Conservation (phyloP, 495 filamentous ascomycete genomes). For the Podospora comata region DNA sequence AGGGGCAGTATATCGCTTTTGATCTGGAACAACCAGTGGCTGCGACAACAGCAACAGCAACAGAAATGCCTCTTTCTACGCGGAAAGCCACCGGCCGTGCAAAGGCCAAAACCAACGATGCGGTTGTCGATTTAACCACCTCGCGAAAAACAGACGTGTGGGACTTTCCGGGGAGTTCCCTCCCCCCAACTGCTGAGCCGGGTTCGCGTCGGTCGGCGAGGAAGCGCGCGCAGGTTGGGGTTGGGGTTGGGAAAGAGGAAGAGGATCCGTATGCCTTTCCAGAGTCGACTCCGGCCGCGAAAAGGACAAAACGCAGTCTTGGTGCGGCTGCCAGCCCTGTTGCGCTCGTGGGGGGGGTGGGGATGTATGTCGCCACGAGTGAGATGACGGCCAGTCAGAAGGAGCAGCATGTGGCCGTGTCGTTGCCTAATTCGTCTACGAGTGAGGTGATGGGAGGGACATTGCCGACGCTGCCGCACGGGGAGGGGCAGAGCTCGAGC, state of each 20-base stretch:
- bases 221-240: background rate
- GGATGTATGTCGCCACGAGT: conserved; percentile 28
- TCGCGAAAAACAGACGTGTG: background rate
- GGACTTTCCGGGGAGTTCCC: background rate
- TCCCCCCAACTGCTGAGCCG: background rate
- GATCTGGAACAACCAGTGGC: background rate
- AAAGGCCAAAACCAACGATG: background rate
- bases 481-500: conserved; percentile 27
- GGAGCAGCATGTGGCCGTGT: conserved; percentile 26
- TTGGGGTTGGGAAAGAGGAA: background rate
- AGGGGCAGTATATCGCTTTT: conserved; percentile 22
- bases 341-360: conserved; percentile 13
- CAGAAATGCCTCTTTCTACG: background rate
- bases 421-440: conserved; percentile 17
- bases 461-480: conserved; percentile 10
- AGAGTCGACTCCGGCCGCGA: conserved; percentile 15
- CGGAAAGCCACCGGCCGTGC: background rate
- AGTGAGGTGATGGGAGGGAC: conserved; percentile 6
- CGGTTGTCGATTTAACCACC: background rate
- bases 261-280: conserved; percentile 27
- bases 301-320: background rate
- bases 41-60: background rate
- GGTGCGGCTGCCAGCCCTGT: background rate
- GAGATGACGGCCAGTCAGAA: conserved; percentile 33
- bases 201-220: background rate